Evolutionary conservation across 23 red algal genomes (phyloP), one percentile per base, ranked within the genome.

Genomic region (Gracilaria caudata): DNA sequence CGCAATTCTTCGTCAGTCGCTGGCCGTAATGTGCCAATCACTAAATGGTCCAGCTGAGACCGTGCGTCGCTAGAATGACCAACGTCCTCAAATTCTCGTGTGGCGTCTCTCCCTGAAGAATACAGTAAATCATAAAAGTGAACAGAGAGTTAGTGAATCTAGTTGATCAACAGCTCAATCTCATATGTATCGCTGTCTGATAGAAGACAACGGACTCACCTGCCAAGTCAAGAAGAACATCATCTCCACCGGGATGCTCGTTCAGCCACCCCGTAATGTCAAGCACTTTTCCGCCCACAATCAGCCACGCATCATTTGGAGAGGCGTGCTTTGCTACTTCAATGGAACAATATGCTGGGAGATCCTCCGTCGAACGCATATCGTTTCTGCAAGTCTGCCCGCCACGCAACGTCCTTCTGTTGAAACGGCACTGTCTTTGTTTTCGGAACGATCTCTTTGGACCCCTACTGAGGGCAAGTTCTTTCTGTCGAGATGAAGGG

Each of bases 181-280:
- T 53, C 13, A 53, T 17, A 16, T 53, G 14, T 16, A 8, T 16
- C 49, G 1, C 12, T 53, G 12, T 53, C 7, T 1, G 26, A 7
- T 35, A 16, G 12, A 3, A 7, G 2, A 3, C 29, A 30, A 29
- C 6, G 0, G 25, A 80, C 85, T 68, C 75, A 89, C 95, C 95
- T 20, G 95, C 90, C n/a, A 92, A 58, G 73, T 98, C 92, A 7
- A 98, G 83, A 0, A 98, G 84, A 0, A 98, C 84, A 41, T 94
- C 96, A 30, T 98, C 96, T 26, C 96, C 96, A 23, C 96, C 96
- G 17, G 96, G 96, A 63, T 98, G 96, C 30, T 98, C 96, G 33
- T 65, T 66, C 2, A 98, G 81, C 87, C 94, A 98, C n/a, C 64
- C 64, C 21, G 92, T 87, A 6, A 98, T 64, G 77, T 94, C 92